Evolutionary conservation across 306 rosid genomes (phyloP).

Genomic region (barrel medic (Medicago truncatula)): MtrunA17r5.0-ANR NC_053044.1:49007501-49008000

Average conservation of each 20-base stretch:
- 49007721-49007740: neutral
- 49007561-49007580: neutral
- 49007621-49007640: neutral
- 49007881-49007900: conserved; percentile 97
- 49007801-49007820: neutral
- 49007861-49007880: conserved; percentile 91
- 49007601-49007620: conserved; percentile 20
- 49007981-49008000: conserved; percentile 41
- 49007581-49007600: conserved; percentile 36
- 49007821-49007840: neutral
- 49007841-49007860: conserved; percentile 68
- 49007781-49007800: neutral
- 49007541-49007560: conserved; percentile 79
- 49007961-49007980: conserved; percentile 99
- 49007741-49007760: too few relatives aligned
- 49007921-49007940: conserved; percentile 96
- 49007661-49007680: neutral
- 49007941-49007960: conserved; percentile 98
- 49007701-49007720: neutral
- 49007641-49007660: neutral
- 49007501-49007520: conserved; percentile 99
- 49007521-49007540: conserved; percentile 92
- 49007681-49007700: neutral
- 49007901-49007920: conserved; percentile 95
- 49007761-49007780: neutral